Percentiles rank a stretch among this genome's conserved stretches.
phyloP scores from a whole-genome alignment of 1,284 basidiomycete species.

The Pseudozyma hubeiensis region DNA sequence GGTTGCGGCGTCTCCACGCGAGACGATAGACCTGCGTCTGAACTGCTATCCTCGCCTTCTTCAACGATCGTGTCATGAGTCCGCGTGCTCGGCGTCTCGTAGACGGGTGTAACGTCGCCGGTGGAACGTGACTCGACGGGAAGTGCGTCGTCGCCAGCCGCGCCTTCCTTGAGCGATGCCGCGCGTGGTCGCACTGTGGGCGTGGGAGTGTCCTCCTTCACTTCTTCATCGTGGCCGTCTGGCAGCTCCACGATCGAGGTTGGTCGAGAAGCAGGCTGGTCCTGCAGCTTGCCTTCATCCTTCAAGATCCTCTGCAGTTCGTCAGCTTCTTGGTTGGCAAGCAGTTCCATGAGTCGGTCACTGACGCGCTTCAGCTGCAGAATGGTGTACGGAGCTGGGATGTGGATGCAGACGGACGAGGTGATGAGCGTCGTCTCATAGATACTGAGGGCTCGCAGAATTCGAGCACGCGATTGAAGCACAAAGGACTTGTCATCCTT shows the following conservation, averaged over 20 bases:
- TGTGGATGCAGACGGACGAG: slow-evolving; percentile 54
- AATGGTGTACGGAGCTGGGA: slow-evolving; percentile 54
- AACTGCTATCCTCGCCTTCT: slow-evolving; percentile 45
- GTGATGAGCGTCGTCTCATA: slow-evolving; percentile 58
- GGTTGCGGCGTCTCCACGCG: slow-evolving; percentile 21
- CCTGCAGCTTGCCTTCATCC: slow-evolving; percentile 46
- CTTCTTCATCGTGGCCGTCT: slow-evolving; percentile 3
- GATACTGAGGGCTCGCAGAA: slow-evolving; percentile 48
- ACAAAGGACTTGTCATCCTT: slow-evolving; percentile 34
- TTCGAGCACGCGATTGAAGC: slow-evolving; percentile 32
- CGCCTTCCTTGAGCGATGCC: background rate
- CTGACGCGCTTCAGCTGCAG: slow-evolving; percentile 52
- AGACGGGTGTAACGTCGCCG: slow-evolving; percentile 26
- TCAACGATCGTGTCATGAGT: slow-evolving; percentile 43
- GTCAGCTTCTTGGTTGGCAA: slow-evolving; percentile 43
- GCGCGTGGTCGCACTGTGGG: slow-evolving; percentile 6
- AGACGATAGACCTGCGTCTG: slow-evolving; percentile 28
- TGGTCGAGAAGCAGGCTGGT: slow-evolving; percentile 22
- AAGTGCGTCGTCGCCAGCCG: background rate
- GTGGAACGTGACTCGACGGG: slow-evolving; percentile 20
- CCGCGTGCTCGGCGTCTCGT: slow-evolving; percentile 24
- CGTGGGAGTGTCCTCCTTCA: slow-evolving; percentile 8
- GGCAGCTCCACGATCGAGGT: slow-evolving; percentile 25
- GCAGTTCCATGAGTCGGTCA: slow-evolving; percentile 51
- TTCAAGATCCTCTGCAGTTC: slow-evolving; percentile 48